These are phyloP conservation scores for Neofusicoccum kwambonambiense DNA, from an alignment of 2,329 filamentous ascomycete genomes.

Conservation along the genomic window DNA sequence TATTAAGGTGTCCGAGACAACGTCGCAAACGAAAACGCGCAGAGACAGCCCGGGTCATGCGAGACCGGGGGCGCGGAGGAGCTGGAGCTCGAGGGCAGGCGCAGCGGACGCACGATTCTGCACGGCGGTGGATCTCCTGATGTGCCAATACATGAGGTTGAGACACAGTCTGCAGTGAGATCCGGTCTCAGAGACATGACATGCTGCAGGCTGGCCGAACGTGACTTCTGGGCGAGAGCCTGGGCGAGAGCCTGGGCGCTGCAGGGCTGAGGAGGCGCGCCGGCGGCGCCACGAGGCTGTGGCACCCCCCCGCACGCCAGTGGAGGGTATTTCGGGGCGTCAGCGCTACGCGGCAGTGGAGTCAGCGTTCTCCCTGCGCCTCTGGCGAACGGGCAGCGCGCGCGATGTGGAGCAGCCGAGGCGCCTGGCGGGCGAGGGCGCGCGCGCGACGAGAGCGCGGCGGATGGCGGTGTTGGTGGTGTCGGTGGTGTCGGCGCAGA, in stretches of 20 bases:
- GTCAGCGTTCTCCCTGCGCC: background rate
- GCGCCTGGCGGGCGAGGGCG: background rate
- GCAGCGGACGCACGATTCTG: background rate
- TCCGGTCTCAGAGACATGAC: background rate
- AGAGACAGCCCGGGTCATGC: background rate
- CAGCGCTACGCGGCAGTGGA: background rate
- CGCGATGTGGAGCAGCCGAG: background rate
- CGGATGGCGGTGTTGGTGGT: background rate
- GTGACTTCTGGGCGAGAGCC: background rate
- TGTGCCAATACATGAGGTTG: background rate
- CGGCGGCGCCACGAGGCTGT: conserved; percentile 1
- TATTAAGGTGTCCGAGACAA: background rate
- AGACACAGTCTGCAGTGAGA: background rate
- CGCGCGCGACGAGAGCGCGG: too few relatives aligned
- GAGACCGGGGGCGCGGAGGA: too few relatives aligned
- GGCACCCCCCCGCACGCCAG: background rate
- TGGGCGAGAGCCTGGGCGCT: too few relatives aligned
- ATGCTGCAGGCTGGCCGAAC: background rate
- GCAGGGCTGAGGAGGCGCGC: background rate
- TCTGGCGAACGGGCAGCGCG: background rate
- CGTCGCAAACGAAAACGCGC: background rate
- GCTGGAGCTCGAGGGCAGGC: background rate
- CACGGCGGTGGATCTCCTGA: background rate
- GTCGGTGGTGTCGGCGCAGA: background rate
- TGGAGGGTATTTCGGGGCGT: conserved; percentile 11